A percentile compares a stretch with the other conserved stretches of the same genome.
Evolutionary conservation across 23 red algal species (phyloP).

Genomic region (Chondrus crispus): DNA sequence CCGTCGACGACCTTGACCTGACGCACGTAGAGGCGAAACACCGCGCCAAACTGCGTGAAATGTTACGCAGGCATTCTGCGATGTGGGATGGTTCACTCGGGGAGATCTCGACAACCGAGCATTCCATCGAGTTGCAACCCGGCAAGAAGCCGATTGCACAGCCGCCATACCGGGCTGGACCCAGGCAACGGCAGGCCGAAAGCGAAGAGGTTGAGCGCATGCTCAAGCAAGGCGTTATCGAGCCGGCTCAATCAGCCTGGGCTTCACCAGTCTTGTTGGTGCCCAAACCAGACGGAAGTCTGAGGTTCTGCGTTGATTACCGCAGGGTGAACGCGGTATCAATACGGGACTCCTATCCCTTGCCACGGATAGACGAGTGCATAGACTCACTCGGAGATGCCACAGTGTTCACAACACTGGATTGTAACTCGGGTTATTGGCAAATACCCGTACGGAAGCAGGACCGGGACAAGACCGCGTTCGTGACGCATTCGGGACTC

Average conservation of each 20-base stretch:
- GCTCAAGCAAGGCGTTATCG: background rate
- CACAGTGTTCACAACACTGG: background rate
- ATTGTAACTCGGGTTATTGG: background rate
- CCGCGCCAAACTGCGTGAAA: background rate
- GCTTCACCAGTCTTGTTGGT: conserved; percentile 13
- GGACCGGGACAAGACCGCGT: background rate
- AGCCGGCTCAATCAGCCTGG: background rate
- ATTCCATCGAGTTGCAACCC: background rate
- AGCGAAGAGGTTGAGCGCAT: background rate
- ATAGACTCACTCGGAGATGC: conserved; percentile 16
- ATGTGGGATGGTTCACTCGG: background rate
- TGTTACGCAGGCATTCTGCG: background rate
- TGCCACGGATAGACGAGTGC: conserved; percentile 11
- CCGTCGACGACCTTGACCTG: background rate
- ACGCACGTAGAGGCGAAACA: background rate
- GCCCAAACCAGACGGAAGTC: background rate
- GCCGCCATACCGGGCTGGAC: background rate
- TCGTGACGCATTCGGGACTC: background rate
- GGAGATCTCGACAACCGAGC: background rate
- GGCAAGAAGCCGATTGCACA: background rate
- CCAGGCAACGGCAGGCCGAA: background rate
- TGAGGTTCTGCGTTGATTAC: background rate
- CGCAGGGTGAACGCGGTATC: background rate
- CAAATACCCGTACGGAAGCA: background rate
- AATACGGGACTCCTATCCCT: background rate